phyloP scores from a whole-genome alignment of 108 stramenopile species.

The Stephanodiscus minutulus region DNA sequence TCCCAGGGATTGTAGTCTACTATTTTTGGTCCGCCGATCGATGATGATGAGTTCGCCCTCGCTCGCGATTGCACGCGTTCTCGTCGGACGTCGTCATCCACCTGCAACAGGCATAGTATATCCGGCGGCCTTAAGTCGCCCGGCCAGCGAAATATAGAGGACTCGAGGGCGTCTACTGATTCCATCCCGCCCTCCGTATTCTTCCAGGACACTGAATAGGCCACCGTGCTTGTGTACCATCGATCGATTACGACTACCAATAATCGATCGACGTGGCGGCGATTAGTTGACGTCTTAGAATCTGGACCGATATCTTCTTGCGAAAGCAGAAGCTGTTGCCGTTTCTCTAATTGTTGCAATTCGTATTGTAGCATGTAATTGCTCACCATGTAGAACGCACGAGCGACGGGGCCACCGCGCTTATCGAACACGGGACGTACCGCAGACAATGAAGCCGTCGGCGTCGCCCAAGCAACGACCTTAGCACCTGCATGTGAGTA shows the following conservation, averaged over 20 bases:
- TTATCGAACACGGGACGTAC: constrained; percentile 46
- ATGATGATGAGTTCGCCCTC: not conserved
- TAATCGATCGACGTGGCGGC: no score
- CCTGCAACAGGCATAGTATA: constrained; percentile 25
- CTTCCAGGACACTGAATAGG: constrained; percentile 28
- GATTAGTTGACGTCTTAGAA: not conserved
- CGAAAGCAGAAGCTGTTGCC: no score
- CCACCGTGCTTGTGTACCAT: constrained; percentile 35
- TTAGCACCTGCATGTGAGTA: not conserved
- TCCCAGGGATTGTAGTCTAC: constrained; percentile 52
- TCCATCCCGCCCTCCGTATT: not conserved
- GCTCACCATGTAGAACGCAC: constrained; percentile 50
- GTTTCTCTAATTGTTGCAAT: no score
- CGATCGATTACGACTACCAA: constrained; percentile 39
- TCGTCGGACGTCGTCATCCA: constrained; percentile 24
- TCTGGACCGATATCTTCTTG: not conserved
- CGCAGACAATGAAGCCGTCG: constrained; percentile 17
- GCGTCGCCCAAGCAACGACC: constrained; percentile 32
- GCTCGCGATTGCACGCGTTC: constrained; percentile 35
- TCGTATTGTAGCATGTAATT: constrained; percentile 55
- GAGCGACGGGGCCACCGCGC: constrained; percentile 43
- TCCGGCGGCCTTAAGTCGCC: constrained; percentile 28
- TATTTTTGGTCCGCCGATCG: not conserved
- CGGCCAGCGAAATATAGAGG: constrained; percentile 42
- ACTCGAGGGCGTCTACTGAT: constrained; percentile 5